Evolutionary conservation across 164 flowering plant genomes (phyloP).

Genomic region (Echeveria elegans): DNA sequence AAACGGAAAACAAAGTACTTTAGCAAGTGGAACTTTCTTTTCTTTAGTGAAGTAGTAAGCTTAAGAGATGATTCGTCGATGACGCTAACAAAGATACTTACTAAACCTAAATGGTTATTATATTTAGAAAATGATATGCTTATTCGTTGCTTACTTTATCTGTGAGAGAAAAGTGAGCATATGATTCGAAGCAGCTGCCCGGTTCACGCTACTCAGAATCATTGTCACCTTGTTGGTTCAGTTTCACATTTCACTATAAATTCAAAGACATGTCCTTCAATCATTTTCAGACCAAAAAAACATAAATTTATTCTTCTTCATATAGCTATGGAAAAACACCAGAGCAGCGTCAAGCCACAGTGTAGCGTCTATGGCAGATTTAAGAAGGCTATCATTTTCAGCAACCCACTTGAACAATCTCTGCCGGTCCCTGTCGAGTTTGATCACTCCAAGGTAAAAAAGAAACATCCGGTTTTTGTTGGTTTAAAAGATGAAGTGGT

Average conservation of each 20-base stretch:
- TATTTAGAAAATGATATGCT: background rate
- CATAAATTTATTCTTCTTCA: background rate
- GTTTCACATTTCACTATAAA: background rate
- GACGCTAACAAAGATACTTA: background rate
- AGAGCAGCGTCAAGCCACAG: slow-evolving; percentile 4
- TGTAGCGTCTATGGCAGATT: background rate
- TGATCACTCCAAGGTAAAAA: background rate
- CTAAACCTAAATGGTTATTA: background rate
- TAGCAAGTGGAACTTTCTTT: no score
- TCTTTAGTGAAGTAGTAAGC: no score
- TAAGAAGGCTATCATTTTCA: background rate
- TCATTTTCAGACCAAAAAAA: background rate
- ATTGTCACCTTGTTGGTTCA: background rate
- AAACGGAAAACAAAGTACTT: no score
- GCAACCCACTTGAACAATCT: slow-evolving; percentile 5
- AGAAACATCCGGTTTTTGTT: background rate
- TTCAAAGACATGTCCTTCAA: background rate
- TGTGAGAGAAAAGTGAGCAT: background rate
- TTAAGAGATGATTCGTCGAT: background rate
- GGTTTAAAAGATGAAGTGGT: background rate
- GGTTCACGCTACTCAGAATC: background rate
- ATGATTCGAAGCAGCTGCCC: background rate
- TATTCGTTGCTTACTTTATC: background rate
- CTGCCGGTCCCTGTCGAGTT: background rate
- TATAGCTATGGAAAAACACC: background rate